Conservation (phyloP, 345 rosid genomes). For the Corchorus capsularis region DNA sequence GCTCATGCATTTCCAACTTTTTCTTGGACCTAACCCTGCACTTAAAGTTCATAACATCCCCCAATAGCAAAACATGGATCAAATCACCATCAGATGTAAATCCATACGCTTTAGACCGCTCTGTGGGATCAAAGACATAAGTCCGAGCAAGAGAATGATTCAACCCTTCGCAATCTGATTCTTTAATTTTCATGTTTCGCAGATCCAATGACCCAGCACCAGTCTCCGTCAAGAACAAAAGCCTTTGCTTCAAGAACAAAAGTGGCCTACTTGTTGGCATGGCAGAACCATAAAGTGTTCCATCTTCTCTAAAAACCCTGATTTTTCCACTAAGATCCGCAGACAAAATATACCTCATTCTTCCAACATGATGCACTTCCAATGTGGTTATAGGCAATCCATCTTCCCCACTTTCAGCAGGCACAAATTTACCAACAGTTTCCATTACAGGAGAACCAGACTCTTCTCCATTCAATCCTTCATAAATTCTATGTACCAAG, state of each 20-base stretch:
- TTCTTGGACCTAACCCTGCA: constrained; percentile 89
- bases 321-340: constrained; percentile 65
- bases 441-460: constrained; percentile 58
- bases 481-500: constrained; percentile 67
- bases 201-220: constrained; percentile 96
- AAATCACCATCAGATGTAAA: constrained; percentile 80
- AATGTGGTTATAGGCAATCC: constrained; percentile 53
- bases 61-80: constrained; percentile 73
- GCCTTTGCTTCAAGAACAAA: constrained; percentile 86
- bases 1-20: constrained; percentile 66
- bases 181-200: constrained; percentile 83
- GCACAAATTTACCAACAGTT: constrained; percentile 48
- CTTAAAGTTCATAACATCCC: constrained; percentile 85
- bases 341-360: constrained; percentile 68
- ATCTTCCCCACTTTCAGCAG: constrained; percentile 35
- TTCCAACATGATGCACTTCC: constrained; percentile 92
- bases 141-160: constrained; percentile 62
- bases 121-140: constrained; percentile 74
- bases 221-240: constrained; percentile 81
- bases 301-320: constrained; percentile 65
- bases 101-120: constrained; percentile 96
- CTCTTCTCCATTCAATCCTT: constrained; percentile 65
- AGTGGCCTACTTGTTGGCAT: constrained; percentile 65
- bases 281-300: constrained; percentile 72
- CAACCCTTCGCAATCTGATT: constrained; percentile 84